Conservation (phyloP, 1,139 yeast genomes). For the Hyphopichia pseudoburtonii region DNA sequence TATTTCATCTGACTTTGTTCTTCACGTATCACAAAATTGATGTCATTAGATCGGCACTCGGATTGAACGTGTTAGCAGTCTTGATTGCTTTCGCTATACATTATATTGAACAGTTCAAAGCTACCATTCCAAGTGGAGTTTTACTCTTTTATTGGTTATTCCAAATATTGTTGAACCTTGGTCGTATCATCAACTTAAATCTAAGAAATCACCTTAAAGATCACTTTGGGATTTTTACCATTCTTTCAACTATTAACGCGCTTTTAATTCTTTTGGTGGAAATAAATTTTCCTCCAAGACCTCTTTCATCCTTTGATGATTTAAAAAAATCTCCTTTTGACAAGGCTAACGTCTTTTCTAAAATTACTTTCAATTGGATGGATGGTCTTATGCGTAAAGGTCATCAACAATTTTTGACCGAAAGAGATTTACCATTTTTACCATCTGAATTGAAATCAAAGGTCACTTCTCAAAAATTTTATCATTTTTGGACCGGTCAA, state of each 20-base stretch:
- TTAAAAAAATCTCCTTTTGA: slow-evolving; percentile 64
- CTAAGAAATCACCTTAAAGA: slow-evolving; percentile 44
- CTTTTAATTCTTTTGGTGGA: slow-evolving; percentile 55
- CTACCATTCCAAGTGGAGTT: slow-evolving; percentile 65
- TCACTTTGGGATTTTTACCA: slow-evolving; percentile 41
- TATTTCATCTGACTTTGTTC: slow-evolving; percentile 27
- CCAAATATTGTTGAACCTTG: slow-evolving; percentile 40
- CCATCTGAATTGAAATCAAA: slow-evolving; percentile 65
- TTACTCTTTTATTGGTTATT: slow-evolving; percentile 78
- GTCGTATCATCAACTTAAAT: slow-evolving; percentile 42
- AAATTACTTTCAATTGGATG: slow-evolving; percentile 90
- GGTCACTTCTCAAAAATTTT: slow-evolving; percentile 50
- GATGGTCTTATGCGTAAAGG: slow-evolving; percentile 86
- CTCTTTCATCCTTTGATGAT: slow-evolving; percentile 40
- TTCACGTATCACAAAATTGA: slow-evolving; percentile 31
- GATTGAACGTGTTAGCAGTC: slow-evolving; percentile 41
- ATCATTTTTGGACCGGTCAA: slow-evolving; percentile 59
- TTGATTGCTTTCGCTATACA: slow-evolving; percentile 57
- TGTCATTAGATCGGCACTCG: slow-evolving; percentile 42
- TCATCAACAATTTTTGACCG: slow-evolving; percentile 67
- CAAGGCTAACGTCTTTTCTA: slow-evolving; percentile 76
- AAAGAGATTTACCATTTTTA: slow-evolving; percentile 76
- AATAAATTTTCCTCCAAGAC: slow-evolving; percentile 44
- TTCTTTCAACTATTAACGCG: slow-evolving; percentile 51
- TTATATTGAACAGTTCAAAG: slow-evolving; percentile 69